Conservation (phyloP, 2,329 filamentous ascomycete species). For the Ambrosiella xylebori region DNA sequence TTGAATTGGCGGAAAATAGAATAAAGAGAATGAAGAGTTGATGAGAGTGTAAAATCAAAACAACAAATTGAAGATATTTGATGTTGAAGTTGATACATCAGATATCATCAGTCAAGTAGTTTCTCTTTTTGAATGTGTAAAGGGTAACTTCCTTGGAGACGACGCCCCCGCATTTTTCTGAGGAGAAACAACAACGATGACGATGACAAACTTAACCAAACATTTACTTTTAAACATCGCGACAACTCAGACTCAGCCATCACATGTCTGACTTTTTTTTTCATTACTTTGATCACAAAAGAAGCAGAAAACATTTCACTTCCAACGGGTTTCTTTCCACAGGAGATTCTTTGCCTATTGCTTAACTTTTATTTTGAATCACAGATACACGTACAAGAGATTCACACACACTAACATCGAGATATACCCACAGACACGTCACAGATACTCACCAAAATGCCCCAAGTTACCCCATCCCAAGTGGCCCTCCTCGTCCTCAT, state of each 20-base stretch:
- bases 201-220: background rate
- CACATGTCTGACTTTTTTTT: background rate
- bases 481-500: slow-evolving; percentile 67
- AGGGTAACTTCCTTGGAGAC: background rate
- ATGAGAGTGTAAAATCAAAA: no score
- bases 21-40: no score
- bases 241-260: background rate
- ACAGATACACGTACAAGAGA: no score
- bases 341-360: no score
- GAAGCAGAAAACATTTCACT: background rate
- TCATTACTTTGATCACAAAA: background rate
- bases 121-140: no score
- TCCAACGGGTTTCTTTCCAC: background rate
- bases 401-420: no score
- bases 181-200: background rate
- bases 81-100: no score
- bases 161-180: background rate
- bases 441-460: slow-evolving; percentile 39
- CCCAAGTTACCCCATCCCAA: slow-evolving; percentile 78
- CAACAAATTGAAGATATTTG: no score
- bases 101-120: no score
- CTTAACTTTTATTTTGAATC: no score
- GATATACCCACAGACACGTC: no score
- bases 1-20: no score
- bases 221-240: background rate